Conservation (phyloP, 2,329 filamentous ascomycete genomes). For the Paecilomyces variotii region DNA sequence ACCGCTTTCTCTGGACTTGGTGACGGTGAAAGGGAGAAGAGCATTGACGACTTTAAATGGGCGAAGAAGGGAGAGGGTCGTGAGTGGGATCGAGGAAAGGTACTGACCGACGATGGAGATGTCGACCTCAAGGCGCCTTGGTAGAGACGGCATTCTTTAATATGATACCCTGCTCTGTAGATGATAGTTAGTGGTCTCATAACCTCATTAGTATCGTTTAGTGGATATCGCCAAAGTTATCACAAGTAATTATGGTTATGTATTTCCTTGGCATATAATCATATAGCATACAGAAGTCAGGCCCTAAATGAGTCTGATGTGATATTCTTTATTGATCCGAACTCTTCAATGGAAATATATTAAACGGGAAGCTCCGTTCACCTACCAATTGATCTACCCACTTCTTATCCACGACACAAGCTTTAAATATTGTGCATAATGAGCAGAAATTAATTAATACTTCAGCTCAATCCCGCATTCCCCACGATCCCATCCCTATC, state of each 20-base stretch:
- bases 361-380: no score
- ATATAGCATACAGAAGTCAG: no score
- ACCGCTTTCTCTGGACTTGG: conserved; percentile 45
- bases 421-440: no score
- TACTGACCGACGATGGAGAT: conserved; percentile 47
- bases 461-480: no score
- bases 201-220: neutral
- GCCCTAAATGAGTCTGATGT: no score
- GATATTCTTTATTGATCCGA: no score
- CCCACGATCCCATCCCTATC: no score
- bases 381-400: no score
- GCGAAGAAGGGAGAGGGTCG: conserved; percentile 58
- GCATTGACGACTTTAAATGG: conserved; percentile 67
- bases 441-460: no score
- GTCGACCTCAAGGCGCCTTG: conserved; percentile 45
- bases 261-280: no score
- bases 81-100: conserved; percentile 61
- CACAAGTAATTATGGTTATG: neutral
- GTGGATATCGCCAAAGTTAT: neutral
- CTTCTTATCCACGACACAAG: no score
- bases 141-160: conserved; percentile 15
- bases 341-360: no score
- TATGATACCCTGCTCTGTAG: neutral
- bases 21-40: conserved; percentile 39
- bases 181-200: neutral